These are phyloP conservation scores for Herpomyces periplanetae DNA, from an alignment of 2,329 filamentous ascomycete genomes.

Conservation along the genomic window DNA sequence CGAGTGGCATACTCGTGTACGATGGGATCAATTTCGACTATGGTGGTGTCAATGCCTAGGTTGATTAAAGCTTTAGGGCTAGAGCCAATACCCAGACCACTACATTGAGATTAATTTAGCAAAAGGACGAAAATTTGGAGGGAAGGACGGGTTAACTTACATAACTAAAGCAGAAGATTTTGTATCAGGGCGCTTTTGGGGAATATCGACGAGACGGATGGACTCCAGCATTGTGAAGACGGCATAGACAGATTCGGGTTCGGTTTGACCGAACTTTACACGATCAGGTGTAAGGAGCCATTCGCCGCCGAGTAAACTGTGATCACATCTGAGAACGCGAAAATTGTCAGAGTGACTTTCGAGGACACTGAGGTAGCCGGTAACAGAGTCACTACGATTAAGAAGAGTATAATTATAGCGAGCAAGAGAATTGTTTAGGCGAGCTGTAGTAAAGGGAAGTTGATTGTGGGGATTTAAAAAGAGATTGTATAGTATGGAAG, in stretches of 20 bases:
- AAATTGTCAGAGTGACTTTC: conserved; percentile 31
- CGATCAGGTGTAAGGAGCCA: conserved; percentile 20
- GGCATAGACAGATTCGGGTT: conserved; percentile 60
- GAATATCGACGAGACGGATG: conserved; percentile 30
- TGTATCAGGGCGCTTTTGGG: conserved; percentile 15
- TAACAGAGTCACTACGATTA: conserved; percentile 45
- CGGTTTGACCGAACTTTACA: conserved; percentile 9
- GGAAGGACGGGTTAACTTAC: conserved; percentile 12
- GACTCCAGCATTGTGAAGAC: conserved; percentile 91
- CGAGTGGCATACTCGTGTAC: conserved; percentile 45
- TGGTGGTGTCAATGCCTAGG: conserved; percentile 64
- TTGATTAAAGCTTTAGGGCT: conserved; percentile 48
- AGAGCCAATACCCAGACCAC: conserved; percentile 66
- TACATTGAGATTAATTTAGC: conserved; percentile 7
- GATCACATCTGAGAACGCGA: conserved; percentile 58
- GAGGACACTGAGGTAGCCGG: conserved; percentile 65
- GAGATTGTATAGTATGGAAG: conserved; percentile 28
- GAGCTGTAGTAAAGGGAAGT: conserved; percentile 16
- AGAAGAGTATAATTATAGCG: conserved; percentile 29
- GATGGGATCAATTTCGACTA: conserved; percentile 70
- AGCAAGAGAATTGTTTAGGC: conserved; percentile 23
- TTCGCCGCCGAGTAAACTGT: conserved; percentile 67
- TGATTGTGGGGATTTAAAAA: conserved; percentile 33
- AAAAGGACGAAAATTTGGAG: neutral
- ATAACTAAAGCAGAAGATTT: conserved; percentile 47